phyloP scores from a whole-genome alignment of 2,329 filamentous ascomycete species.

The Penicillium crustosum region DNA sequence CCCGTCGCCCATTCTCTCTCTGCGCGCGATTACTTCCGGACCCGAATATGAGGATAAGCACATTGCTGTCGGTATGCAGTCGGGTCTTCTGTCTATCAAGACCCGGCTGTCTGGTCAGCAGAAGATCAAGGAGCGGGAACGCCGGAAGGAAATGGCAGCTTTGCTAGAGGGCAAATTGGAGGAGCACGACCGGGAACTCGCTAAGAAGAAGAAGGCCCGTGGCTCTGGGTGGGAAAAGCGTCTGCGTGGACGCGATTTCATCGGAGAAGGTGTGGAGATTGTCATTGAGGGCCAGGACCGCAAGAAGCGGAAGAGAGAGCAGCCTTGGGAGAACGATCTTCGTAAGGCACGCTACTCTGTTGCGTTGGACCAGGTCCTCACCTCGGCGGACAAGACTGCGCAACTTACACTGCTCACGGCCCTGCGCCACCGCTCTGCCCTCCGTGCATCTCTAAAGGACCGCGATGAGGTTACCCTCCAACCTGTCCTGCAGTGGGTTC shows the following conservation, averaged over 20 bases:
- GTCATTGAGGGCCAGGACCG: conserved; percentile 71
- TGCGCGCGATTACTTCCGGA: conserved; percentile 72
- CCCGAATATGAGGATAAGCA: conserved; percentile 78
- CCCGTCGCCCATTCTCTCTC: conserved; percentile 81
- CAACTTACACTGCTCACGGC: conserved; percentile 78
- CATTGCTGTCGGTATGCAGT: conserved; percentile 91
- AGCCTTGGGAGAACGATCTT: conserved; percentile 77
- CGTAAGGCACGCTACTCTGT: conserved; percentile 73
- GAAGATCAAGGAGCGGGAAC: conserved; percentile 71
- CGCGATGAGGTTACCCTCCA: conserved; percentile 79
- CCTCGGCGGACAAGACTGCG: conserved; percentile 57
- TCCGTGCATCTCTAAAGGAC: conserved; percentile 74
- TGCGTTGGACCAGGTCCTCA: conserved; percentile 77
- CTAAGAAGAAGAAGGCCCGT: conserved; percentile 66
- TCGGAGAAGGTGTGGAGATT: conserved; percentile 82
- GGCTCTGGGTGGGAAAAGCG: conserved; percentile 62
- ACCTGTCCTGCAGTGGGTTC: conserved; percentile 80
- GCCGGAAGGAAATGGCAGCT: conserved; percentile 81
- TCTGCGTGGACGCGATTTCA: conserved; percentile 70
- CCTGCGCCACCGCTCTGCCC: conserved; percentile 81
- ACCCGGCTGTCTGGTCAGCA: conserved; percentile 84
- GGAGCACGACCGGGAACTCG: conserved; percentile 69
- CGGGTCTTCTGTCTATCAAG: conserved; percentile 83
- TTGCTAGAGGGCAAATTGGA: conserved; percentile 75
- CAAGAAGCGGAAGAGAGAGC: conserved; percentile 64